Conservation (phyloP, 2,329 filamentous ascomycete species). For the Exutisphaerella laricina region DNA sequence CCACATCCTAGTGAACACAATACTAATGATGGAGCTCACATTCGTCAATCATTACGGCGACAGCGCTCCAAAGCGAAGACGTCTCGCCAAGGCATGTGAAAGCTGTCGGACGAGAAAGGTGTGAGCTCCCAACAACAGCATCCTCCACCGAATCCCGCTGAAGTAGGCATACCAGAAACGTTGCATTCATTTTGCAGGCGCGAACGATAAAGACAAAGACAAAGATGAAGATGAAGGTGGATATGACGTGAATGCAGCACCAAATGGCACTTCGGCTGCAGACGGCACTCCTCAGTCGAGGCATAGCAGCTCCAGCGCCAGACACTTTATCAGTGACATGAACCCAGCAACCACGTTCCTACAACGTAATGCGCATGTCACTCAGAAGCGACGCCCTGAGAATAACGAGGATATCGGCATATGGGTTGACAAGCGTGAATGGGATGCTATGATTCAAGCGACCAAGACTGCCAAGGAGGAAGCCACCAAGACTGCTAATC, state of each 20-base stretch:
- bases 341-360: slow-evolving; percentile 45
- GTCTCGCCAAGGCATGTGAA: slow-evolving; percentile 32
- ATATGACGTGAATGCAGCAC: slow-evolving; percentile 6
- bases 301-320: neutral
- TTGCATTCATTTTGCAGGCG: slow-evolving; percentile 27
- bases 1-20: neutral
- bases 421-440: slow-evolving; percentile 34
- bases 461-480: slow-evolving; percentile 15
- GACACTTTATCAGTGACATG: slow-evolving; percentile 33
- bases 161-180: slow-evolving; percentile 28
- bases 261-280: neutral
- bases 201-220: slow-evolving; percentile 8
- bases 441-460: slow-evolving; percentile 27
- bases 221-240: slow-evolving; percentile 10
- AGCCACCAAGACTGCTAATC: slow-evolving; percentile 6
- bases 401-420: slow-evolving; percentile 30
- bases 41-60: slow-evolving; percentile 34
- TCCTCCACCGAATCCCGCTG: slow-evolving; percentile 5
- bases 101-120: slow-evolving; percentile 31
- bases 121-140: neutral
- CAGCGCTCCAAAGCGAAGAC: slow-evolving; percentile 27
- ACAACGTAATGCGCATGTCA: slow-evolving; percentile 32
- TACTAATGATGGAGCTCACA: slow-evolving; percentile 25
- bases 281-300: slow-evolving; percentile 4
- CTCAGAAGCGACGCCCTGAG: slow-evolving; percentile 13